phyloP scores from a whole-genome alignment of 140 eudicot genomes.

The Stevia rebaudiana region DNA sequence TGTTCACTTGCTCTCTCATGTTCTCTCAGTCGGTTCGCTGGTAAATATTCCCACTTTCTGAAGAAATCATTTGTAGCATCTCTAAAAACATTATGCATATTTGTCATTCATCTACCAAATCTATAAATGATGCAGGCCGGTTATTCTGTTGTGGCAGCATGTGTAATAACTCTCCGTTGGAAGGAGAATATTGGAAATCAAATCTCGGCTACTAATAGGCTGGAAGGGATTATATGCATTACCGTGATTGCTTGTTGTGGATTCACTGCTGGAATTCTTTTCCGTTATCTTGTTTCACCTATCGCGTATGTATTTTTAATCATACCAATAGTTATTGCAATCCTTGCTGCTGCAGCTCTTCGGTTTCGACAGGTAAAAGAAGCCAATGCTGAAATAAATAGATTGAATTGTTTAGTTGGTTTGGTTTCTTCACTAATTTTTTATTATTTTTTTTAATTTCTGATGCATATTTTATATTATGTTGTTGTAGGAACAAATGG shows the following conservation, averaged over 20 bases:
- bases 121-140: slow-evolving; percentile 60
- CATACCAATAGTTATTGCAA: slow-evolving; percentile 53
- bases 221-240: slow-evolving; percentile 65
- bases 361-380: slow-evolving; percentile 65
- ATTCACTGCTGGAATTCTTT: slow-evolving; percentile 68
- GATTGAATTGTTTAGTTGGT: too few species aligned
- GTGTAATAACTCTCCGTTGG: slow-evolving; percentile 82
- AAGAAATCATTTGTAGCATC: too few species aligned
- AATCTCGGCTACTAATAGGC: slow-evolving; percentile 48
- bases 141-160: slow-evolving; percentile 96
- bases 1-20: slow-evolving; percentile 81
- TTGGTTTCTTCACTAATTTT: too few species aligned
- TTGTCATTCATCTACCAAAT: not conserved
- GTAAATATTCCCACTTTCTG: slow-evolving; percentile 45
- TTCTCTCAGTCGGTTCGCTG: slow-evolving; percentile 94
- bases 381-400: too few species aligned
- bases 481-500: slow-evolving; percentile 46
- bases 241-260: slow-evolving; percentile 62
- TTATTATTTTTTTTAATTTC: too few species aligned
- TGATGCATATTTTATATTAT: not conserved
- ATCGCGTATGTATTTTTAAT: slow-evolving; percentile 34
- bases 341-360: slow-evolving; percentile 55
- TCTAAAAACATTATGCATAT: not conserved
- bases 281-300: slow-evolving; percentile 57
- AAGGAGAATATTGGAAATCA: slow-evolving; percentile 60